Evolutionary conservation across 2,329 filamentous ascomycete genomes (phyloP).

Genomic region (Neocatenulostroma microsporum): DNA sequence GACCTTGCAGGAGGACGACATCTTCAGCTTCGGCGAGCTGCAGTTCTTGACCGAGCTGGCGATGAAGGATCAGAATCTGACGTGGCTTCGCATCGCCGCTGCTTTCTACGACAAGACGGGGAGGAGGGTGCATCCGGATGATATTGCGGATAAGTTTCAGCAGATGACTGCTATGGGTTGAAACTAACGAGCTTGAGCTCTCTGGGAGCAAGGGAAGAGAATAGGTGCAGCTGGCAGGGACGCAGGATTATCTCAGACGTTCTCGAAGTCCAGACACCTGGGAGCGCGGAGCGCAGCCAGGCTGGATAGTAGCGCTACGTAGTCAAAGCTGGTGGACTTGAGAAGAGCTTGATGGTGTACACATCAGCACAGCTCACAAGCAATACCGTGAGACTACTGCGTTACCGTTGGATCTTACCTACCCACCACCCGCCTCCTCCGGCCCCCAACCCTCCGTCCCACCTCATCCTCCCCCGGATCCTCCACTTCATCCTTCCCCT

Average conservation of each 20-base stretch:
- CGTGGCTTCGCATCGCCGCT: constrained; percentile 42
- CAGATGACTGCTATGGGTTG: constrained; percentile 14
- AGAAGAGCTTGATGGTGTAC: too few relatives aligned
- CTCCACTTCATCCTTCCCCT: constrained; percentile 72
- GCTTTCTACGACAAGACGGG: constrained; percentile 45
- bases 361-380: not conserved
- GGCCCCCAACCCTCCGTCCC: constrained; percentile 42
- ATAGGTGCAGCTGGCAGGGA: too few relatives aligned
- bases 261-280: too few relatives aligned
- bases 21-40: constrained; percentile 33
- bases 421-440: constrained; percentile 20
- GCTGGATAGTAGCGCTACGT: too few relatives aligned
- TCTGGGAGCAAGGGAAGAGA: too few relatives aligned
- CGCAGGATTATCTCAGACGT: too few relatives aligned
- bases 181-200: too few relatives aligned
- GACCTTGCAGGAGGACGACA: constrained; percentile 26
- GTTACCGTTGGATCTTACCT: not conserved
- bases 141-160: constrained; percentile 38
- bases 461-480: constrained; percentile 46
- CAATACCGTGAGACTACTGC: not conserved
- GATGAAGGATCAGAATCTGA: constrained; percentile 33
- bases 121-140: constrained; percentile 35
- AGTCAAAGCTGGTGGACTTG: too few relatives aligned
- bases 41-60: constrained; percentile 38
- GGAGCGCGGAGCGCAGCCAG: too few relatives aligned